A percentile compares a stretch with the other conserved stretches of the same genome.
These are phyloP conservation scores for Lachnellula arida DNA, from an alignment of 2,329 filamentous ascomycete genomes.

Conservation along the genomic window DNA sequence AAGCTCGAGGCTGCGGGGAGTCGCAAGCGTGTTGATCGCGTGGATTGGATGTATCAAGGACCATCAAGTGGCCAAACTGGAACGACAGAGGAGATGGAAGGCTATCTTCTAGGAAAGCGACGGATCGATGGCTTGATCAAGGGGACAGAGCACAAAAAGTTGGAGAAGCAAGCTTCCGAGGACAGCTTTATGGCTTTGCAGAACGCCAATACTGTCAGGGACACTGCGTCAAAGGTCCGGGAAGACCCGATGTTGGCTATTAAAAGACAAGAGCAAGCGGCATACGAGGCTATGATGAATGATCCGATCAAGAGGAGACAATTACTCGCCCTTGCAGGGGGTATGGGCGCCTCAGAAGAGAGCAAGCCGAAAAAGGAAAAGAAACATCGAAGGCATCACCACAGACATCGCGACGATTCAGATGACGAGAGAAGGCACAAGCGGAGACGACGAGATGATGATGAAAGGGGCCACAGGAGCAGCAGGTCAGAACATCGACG, in stretches of 20 bases:
- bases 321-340: conserved; percentile 59
- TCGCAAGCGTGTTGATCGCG: conserved; percentile 71
- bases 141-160: conserved; percentile 72
- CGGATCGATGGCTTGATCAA: conserved; percentile 84
- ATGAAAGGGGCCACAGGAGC: conserved; percentile 34
- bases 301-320: conserved; percentile 65
- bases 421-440: conserved; percentile 40
- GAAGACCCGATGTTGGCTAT: conserved; percentile 91
- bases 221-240: conserved; percentile 80
- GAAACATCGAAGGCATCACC: conserved; percentile 40
- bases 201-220: conserved; percentile 68
- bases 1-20: conserved; percentile 87
- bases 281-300: conserved; percentile 75
- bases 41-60: conserved; percentile 98
- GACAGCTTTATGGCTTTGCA: conserved; percentile 58
- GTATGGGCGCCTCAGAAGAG: conserved; percentile 34
- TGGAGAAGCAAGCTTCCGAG: conserved; percentile 68
- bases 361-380: conserved; percentile 42
- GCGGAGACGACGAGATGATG: conserved; percentile 36
- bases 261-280: conserved; percentile 83
- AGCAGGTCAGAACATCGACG: conserved; percentile 34
- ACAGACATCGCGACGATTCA: conserved; percentile 33
- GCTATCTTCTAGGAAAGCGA: conserved; percentile 86
- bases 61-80: conserved; percentile 72
- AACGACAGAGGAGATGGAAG: conserved; percentile 84